Conservation (phyloP, 371 early-diverging fungal genomes). For the Syncephalastrum sp. region DNA sequence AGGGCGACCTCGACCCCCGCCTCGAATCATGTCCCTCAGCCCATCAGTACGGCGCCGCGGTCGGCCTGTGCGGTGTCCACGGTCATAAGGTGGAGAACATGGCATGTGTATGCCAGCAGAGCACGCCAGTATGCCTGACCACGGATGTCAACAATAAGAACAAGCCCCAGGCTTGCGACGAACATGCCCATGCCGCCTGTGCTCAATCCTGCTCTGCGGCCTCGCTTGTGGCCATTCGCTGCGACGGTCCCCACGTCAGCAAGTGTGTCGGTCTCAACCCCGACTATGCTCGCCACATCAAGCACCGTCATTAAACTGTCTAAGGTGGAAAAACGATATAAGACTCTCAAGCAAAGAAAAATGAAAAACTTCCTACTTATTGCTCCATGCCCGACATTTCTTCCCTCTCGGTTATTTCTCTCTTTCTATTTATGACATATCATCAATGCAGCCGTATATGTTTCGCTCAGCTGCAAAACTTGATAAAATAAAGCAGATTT, state of each 20-base stretch:
- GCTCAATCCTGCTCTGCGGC: not conserved
- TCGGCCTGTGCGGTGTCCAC: conserved; percentile 7
- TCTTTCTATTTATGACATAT: no score
- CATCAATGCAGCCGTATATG: no score
- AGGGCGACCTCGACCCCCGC: not conserved
- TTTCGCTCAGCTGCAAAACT: no score
- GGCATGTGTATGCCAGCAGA: conserved; percentile 11
- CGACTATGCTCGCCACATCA: not conserved
- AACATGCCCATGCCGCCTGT: conserved; percentile 1
- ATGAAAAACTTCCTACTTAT: no score
- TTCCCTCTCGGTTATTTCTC: no score
- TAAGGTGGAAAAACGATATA: no score
- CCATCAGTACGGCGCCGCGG: conserved; percentile 1
- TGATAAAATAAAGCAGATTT: no score
- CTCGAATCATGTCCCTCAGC: not conserved
- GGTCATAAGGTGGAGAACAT: not conserved
- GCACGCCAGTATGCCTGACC: conserved; percentile 6
- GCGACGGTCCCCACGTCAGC: conserved; percentile 1
- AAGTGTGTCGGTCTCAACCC: conserved; percentile 3
- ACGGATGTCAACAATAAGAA: not conserved
- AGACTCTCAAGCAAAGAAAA: no score
- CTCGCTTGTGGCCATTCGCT: conserved; percentile 5
- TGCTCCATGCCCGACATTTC: no score
- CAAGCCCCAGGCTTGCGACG: conserved; percentile 2
- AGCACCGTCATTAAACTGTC: no score